phyloP scores from a whole-genome alignment of 768 basidiomycete species.

The Guyanaporus albipodus region DNA sequence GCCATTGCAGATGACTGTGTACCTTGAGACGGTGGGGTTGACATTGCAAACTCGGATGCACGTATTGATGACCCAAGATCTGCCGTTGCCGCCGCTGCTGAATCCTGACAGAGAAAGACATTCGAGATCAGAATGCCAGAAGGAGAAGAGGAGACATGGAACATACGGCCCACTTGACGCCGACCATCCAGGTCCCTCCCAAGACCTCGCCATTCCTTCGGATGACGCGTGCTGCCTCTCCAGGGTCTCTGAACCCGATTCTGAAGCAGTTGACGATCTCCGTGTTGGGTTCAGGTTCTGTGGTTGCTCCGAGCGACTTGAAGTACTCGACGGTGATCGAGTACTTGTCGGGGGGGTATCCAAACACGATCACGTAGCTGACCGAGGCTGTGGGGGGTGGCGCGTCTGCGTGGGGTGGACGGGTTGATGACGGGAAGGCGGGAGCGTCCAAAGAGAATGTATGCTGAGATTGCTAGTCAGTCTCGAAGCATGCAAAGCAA shows the following conservation, averaged over 20 bases:
- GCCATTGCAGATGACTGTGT: conserved; percentile 42
- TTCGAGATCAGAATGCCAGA: conserved; percentile 1
- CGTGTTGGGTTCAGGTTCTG: conserved; percentile 60
- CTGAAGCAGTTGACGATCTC: conserved; percentile 80
- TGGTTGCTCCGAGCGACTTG: conserved; percentile 65
- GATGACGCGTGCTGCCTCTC: conserved; percentile 74
- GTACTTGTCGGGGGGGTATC: conserved; percentile 82
- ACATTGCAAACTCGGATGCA: conserved; percentile 13
- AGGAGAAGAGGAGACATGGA: not conserved
- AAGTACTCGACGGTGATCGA: conserved; percentile 70
- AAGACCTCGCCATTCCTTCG: conserved; percentile 81
- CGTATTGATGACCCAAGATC: conserved; percentile 39
- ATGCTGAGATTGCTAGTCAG: conserved; percentile 1
- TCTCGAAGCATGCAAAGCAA: not conserved
- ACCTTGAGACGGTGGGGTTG: conserved; percentile 6
- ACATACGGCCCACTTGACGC: conserved; percentile 82
- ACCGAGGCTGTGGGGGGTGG: conserved; percentile 37
- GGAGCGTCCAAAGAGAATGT: conserved; percentile 22
- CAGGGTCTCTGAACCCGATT: conserved; percentile 67
- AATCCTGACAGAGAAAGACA: conserved; percentile 45
- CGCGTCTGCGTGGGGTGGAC: conserved; percentile 23
- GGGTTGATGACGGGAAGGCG: conserved; percentile 11
- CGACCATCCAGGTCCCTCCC: conserved; percentile 76
- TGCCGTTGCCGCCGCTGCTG: conserved; percentile 42
- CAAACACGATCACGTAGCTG: conserved; percentile 74